Conservation (phyloP, 129 eudicot species). For the Flaveria bidentis region DNA sequence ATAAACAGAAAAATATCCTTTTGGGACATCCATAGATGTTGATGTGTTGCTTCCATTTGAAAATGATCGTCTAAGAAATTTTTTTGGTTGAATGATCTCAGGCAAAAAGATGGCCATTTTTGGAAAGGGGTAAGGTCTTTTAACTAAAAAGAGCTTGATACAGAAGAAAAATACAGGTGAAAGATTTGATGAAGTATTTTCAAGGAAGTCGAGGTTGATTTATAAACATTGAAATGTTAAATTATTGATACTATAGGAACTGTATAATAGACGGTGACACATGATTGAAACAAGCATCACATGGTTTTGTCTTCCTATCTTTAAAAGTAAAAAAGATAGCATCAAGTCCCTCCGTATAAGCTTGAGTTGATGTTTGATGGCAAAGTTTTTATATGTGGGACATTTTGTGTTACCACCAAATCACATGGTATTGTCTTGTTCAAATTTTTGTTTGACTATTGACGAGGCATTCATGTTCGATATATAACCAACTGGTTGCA, state of each 20-base stretch:
- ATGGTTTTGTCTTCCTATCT: not conserved
- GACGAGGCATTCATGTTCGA: no score
- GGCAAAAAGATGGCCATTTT: not conserved
- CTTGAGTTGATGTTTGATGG: not conserved
- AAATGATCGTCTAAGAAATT: not conserved
- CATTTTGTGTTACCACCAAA: not conserved
- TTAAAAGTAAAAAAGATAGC: no score
- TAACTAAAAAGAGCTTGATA: not conserved
- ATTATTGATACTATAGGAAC: not conserved
- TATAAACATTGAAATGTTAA: not conserved
- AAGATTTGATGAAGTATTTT: not conserved
- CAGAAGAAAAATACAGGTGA: not conserved
- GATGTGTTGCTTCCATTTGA: not conserved
- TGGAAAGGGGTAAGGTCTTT: not conserved
- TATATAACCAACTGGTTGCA: no score
- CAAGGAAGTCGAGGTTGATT: not conserved
- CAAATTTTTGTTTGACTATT: no score
- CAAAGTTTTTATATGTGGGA: not conserved
- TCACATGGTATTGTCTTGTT: no score
- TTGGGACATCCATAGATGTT: not conserved
- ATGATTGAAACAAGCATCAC: not conserved
- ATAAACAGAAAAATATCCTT: not conserved
- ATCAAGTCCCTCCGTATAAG: not conserved
- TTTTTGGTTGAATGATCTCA: not conserved
- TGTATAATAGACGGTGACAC: not conserved